Evolutionary conservation across 2,329 filamentous ascomycete species (phyloP).

Genomic region (Amylocarpus encephaloides): DNA sequence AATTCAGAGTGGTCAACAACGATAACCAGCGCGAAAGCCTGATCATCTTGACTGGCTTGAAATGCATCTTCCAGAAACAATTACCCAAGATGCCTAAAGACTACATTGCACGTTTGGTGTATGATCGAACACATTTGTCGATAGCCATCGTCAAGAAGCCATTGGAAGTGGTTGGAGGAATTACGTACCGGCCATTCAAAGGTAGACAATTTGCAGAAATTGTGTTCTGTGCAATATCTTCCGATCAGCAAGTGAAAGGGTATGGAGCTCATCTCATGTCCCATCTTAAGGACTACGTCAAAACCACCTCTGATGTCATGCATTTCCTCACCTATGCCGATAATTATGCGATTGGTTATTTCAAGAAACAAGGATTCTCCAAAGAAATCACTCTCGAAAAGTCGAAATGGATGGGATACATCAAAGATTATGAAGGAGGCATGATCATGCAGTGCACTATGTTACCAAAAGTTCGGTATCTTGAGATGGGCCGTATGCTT

Average conservation of each 20-base stretch:
- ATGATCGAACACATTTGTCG: conserved; percentile 91
- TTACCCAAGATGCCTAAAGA: conserved; percentile 99
- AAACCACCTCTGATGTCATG: conserved; percentile 94
- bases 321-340: conserved; percentile 98
- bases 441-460: conserved; percentile 99
- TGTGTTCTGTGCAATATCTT: conserved; percentile 96
- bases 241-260: conserved; percentile 96
- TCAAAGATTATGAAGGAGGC: conserved; percentile 98
- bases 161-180: conserved; percentile 90
- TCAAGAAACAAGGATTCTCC: conserved; percentile 98
- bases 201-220: conserved; percentile 93
- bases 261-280: conserved; percentile 98
- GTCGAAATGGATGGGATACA: conserved; percentile 97
- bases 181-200: conserved; percentile 93
- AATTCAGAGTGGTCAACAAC: conserved; percentile 97
- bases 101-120: conserved; percentile 94
- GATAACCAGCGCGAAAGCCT: conserved; percentile 81
- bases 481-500: conserved; percentile 88
- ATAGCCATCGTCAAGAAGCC: conserved; percentile 98
- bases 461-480: conserved; percentile 89
- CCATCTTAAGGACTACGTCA: conserved; percentile 96
- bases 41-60: conserved; percentile 90
- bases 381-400: conserved; percentile 94
- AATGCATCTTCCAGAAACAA: conserved; percentile 98
- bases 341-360: conserved; percentile 98